These are phyloP conservation scores for Kazachstania sp. DNA, from an alignment of 1,139 yeast species.

Conservation along the genomic window DNA sequence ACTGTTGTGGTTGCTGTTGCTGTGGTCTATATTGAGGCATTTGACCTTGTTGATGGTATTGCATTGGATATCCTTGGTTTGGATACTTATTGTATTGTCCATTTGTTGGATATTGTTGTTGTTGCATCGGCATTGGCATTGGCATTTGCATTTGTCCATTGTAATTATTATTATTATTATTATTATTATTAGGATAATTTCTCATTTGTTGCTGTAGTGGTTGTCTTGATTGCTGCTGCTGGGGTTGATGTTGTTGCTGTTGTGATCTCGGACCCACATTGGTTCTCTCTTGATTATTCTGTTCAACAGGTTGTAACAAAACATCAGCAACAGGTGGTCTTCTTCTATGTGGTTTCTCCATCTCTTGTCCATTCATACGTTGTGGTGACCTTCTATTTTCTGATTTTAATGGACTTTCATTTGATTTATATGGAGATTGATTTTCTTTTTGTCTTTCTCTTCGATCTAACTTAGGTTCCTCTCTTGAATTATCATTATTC, in stretches of 20 bases:
- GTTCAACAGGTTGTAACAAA: neutral
- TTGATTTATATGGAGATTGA: neutral
- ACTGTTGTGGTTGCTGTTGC: neutral
- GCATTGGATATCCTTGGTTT: neutral
- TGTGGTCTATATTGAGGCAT: neutral
- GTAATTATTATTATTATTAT: too few relatives aligned
- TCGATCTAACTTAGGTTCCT: neutral
- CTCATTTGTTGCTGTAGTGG: neutral
- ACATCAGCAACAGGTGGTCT: neutral
- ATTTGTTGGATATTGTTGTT: neutral
- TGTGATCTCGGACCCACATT: neutral
- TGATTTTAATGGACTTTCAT: neutral
- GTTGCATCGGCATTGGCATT: neutral
- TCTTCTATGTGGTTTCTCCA: neutral
- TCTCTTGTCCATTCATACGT: too few relatives aligned
- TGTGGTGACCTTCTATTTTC: neutral
- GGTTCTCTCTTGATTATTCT: neutral
- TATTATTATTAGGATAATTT: too few relatives aligned
- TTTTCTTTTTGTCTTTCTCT: neutral
- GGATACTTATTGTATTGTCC: neutral
- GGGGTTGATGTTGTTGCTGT: neutral
- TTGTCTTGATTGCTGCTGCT: neutral
- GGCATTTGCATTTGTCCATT: neutral
- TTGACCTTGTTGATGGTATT: neutral
- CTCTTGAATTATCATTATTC: neutral